Percentiles rank a stretch among this genome's conserved stretches.
Evolutionary conservation across 129 eudicot species (phyloP).

Genomic region (Rutidosis leptorrhynchoides): DNA sequence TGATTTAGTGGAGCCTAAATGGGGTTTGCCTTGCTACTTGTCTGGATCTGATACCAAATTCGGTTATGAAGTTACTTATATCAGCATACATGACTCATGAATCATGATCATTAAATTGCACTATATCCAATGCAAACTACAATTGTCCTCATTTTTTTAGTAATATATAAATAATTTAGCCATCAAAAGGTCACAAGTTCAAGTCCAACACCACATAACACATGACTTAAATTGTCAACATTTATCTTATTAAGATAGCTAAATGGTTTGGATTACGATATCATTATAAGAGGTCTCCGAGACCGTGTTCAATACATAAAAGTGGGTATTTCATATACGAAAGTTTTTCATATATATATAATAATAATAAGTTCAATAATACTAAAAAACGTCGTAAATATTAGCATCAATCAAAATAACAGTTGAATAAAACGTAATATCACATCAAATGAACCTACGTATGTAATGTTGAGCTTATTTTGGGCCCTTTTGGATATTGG

Average conservation of each 20-base stretch:
- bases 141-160: not conserved
- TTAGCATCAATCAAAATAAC: too few species aligned
- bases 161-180: not conserved
- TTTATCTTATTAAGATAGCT: not conserved
- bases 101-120: constrained; percentile 21
- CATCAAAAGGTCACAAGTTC: not conserved
- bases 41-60: constrained; percentile 16
- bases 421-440: too few species aligned
- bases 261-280: too few species aligned
- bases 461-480: too few species aligned
- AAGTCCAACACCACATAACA: not conserved
- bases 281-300: too few species aligned
- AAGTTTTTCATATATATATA: too few species aligned
- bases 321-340: too few species aligned
- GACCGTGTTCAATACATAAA: too few species aligned
- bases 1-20: constrained; percentile 28
- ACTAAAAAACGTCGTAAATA: too few species aligned
- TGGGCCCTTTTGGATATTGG: too few species aligned
- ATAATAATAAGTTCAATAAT: too few species aligned
- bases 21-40: constrained; percentile 15
- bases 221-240: not conserved
- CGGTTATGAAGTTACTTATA: constrained; percentile 19
- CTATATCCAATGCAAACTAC: constrained; percentile 34
- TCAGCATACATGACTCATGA: not conserved
- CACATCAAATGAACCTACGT: too few species aligned